phyloP scores from a whole-genome alignment of 2,329 filamentous ascomycete genomes.

The Aspergillus bombycis region DNA sequence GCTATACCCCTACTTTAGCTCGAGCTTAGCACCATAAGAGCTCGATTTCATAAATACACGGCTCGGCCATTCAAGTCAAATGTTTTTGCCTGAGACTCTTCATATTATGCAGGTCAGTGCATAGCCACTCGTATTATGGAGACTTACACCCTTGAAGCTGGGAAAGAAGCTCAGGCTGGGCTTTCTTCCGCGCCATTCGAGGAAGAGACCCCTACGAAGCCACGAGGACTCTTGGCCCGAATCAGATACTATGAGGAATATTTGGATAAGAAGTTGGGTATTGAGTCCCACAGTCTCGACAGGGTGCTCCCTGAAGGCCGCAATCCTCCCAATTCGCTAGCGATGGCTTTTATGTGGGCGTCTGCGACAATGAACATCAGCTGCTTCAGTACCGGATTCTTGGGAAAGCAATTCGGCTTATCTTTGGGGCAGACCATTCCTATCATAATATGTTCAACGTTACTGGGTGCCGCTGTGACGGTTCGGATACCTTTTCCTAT shows the following conservation, averaged over 20 bases:
- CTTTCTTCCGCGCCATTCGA: conserved; percentile 18
- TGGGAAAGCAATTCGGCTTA: conserved; percentile 55
- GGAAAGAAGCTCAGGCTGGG: conserved; percentile 19
- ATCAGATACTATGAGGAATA: conserved; percentile 47
- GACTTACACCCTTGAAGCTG: conserved; percentile 12
- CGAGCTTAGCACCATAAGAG: background rate
- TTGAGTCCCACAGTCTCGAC: conserved; percentile 53
- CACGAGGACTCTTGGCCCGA: conserved; percentile 21
- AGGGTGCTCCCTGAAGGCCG: conserved; percentile 46
- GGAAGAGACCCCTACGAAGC: conserved; percentile 16
- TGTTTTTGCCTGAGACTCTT: background rate
- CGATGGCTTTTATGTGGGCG: conserved; percentile 59
- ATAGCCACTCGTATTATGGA: conserved; percentile 7
- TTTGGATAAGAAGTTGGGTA: conserved; percentile 52
- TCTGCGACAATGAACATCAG: conserved; percentile 55
- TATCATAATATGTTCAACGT: conserved; percentile 51
- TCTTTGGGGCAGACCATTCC: conserved; percentile 49
- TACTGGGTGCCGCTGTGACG: conserved; percentile 46
- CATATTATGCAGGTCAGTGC: background rate
- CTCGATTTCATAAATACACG: background rate
- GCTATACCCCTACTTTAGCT: conserved; percentile 3
- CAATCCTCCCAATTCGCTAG: conserved; percentile 43
- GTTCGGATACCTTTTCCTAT: conserved; percentile 11
- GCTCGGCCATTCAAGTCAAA: background rate
- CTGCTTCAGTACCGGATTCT: conserved; percentile 56